Conservation (phyloP, 192 early-diverging fungal genomes). For the Coemansia sp. region DNA sequence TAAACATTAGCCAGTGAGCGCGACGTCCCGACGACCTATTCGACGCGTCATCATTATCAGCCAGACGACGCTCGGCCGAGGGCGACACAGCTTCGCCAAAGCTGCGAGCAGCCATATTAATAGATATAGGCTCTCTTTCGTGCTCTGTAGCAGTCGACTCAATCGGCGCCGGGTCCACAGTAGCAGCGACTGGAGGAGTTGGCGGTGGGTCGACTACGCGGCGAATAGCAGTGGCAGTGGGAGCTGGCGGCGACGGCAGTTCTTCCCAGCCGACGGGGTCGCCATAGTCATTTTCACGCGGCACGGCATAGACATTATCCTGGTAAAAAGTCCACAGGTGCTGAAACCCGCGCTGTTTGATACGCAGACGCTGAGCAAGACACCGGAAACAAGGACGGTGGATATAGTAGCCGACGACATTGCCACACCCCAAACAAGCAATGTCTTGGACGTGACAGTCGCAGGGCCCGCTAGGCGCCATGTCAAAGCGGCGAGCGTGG, state of each 20-base stretch:
- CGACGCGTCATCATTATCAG: background rate
- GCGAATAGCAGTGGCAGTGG: constrained; percentile 26
- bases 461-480: constrained; percentile 51
- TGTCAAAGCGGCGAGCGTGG: constrained; percentile 53
- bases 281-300: constrained; percentile 43
- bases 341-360: constrained; percentile 56
- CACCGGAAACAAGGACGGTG: constrained; percentile 56
- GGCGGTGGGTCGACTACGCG: background rate
- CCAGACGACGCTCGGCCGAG: background rate
- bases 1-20: constrained; percentile 18
- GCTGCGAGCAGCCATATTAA: constrained; percentile 7
- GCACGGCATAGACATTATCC: constrained; percentile 48
- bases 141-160: background rate
- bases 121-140: background rate
- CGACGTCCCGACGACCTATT: background rate
- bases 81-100: constrained; percentile 6
- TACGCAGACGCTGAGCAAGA: constrained; percentile 51
- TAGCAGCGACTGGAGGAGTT: background rate
- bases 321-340: constrained; percentile 58
- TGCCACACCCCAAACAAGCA: constrained; percentile 55
- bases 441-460: constrained; percentile 59
- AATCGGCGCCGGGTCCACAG: background rate
- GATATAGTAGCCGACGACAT: constrained; percentile 54
- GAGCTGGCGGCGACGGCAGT: constrained; percentile 37
- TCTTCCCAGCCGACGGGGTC: constrained; percentile 46